Evolutionary conservation across 2,329 filamentous ascomycete species (phyloP), one percentile per base, ranked within the genome.

Genomic region (Talaromyces albobiverticillius): DNA sequence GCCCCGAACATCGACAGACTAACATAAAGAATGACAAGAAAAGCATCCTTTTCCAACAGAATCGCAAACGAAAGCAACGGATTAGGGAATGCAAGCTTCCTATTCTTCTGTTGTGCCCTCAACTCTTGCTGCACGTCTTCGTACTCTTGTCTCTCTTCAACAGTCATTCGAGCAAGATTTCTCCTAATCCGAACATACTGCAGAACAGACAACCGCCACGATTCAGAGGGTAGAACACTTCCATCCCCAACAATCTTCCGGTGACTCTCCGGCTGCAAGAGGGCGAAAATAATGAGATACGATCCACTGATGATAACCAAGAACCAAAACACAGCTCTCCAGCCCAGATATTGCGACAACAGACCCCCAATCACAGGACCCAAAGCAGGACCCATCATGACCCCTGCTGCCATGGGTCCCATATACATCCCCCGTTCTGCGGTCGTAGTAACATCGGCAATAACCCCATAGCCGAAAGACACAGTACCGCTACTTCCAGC

Each of bases 371-470:
- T 71, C 1, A 87, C 77, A 0, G 86, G 85, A 0, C 82, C 74
- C 6, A 88, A 63, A 3, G 76, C 66, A 1, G 74, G 74, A 0
- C 71, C 76, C 11, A 77, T 48, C 36, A 85, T 82, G 51, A 81
- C 74, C 14, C 81, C 84, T 3, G 77, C 77, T 29, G 79, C 80
- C n/a, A 85, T 82, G 56, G 85, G 80, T 48, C 83, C 87, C 74
- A 92, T 86, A 64, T 88, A 92, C 53, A 79, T 82, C 2, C 89
- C 89, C 61, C 89, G 76, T 67, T 93, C 87, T 0, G 82, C 79
- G 43, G 81, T 84, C 0, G 86, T 83, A 0, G 85, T 79, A 4
- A 91, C 79, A 62, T 94, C 89, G 0, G 86, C 85, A 13, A 92
- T 81, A 1, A 90, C 83, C 2, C 84, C 89, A 57, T 81, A 87